Evolutionary conservation across 805 yeast genomes (phyloP).

Genomic region (Hanseniaspora hatyaiensis): DNA sequence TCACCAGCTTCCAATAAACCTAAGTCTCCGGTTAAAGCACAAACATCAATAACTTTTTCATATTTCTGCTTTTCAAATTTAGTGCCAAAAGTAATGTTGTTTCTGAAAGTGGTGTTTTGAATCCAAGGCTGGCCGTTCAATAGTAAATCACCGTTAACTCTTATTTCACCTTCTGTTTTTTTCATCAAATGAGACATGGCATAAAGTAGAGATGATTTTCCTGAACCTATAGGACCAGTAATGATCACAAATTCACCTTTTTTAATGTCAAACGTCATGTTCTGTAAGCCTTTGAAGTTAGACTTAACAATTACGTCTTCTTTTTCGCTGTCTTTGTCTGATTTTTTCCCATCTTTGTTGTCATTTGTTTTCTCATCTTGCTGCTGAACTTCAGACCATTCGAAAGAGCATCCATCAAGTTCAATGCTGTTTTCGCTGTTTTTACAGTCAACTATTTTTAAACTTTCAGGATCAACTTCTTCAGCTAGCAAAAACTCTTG

Average conservation of each 20-base stretch:
- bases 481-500: slow-evolving; percentile 34
- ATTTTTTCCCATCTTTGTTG: too few relatives aligned
- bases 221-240: slow-evolving; percentile 49
- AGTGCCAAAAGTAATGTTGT: slow-evolving; percentile 52
- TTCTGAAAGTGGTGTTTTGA: slow-evolving; percentile 57
- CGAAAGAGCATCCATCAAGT: slow-evolving; percentile 42
- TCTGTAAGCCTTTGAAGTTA: slow-evolving; percentile 16
- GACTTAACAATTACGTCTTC: background rate
- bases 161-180: slow-evolving; percentile 17
- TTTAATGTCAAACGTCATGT: slow-evolving; percentile 37
- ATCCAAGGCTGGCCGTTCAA: slow-evolving; percentile 52
- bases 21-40: slow-evolving; percentile 50
- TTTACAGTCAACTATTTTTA: slow-evolving; percentile 16
- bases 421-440: slow-evolving; percentile 33
- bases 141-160: slow-evolving; percentile 37
- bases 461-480: slow-evolving; percentile 23
- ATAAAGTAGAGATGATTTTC: slow-evolving; percentile 44
- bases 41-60: slow-evolving; percentile 42
- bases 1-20: slow-evolving; percentile 55
- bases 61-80: slow-evolving; percentile 39
- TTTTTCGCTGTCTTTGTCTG: background rate
- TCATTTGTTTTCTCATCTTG: background rate
- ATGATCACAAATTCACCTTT: slow-evolving; percentile 55
- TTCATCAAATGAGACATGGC: slow-evolving; percentile 55
- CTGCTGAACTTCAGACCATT: slow-evolving; percentile 37